Evolutionary conservation across 1,139 yeast species (phyloP), one percentile per base, ranked within the genome.

Genomic region (Pichia norvegensis): DNA sequence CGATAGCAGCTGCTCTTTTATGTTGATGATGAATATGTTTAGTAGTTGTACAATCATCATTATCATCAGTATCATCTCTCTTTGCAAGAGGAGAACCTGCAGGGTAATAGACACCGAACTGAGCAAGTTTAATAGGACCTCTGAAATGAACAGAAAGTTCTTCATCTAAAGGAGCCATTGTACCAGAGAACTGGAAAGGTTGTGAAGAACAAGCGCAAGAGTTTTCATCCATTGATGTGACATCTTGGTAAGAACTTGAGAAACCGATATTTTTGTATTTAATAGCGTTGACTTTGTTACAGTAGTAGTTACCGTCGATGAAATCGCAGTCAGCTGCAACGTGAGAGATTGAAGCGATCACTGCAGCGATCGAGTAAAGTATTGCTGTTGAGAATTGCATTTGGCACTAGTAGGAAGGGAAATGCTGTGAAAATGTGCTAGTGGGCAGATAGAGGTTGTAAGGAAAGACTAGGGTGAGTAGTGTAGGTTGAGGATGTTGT

Each of bases 121-220:
- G 85, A 59, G 73, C 68, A 62, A 90, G 75, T 49, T 76, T 72
- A 55, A 92, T 65, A 31, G 97, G 98, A 47, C 97, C 98, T 68
- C 97, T 80, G 73, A 90, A 86, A 66, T 90, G 97, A 47, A 92
- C 85, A 17, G 95, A 81, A 44, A 90, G 70, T 64, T 87, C 96
- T 67, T 87, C 95, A 66, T 87, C 79, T 51, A 90, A 69, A 31
- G 97, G 97, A 42, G 95, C 70, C 61, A 86, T 70, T 25, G 78
- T 51, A 42, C 97, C 97, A 16, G 84, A 74, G 67, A 87, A 85
- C 10, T 75, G 53, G 19, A 67, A 67, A 16, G 76, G 57, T 20
- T 67, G 58, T 45, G 76, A 73, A 17, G 79, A 62, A 64, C 95
- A 79, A 38, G 70, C 54, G 68, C 96, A 83, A 1, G 84, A 65